Conservation (phyloP, 169 alveolate species). For the Eimeria praecox region DNA sequence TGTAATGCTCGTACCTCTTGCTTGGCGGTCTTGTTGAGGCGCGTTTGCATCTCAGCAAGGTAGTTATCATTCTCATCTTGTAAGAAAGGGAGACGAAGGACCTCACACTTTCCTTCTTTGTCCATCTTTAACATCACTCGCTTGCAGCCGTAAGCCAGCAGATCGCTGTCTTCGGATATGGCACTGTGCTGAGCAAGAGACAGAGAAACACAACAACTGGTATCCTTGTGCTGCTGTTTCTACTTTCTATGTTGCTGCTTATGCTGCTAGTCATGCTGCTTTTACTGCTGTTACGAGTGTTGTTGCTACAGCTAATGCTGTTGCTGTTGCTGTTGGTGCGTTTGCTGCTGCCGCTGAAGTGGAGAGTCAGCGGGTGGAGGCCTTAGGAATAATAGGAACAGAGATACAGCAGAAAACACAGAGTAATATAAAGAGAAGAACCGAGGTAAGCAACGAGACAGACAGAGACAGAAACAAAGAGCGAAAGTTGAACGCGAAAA, state of each 20-base stretch:
- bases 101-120: conserved; percentile 85
- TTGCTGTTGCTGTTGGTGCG: too few relatives aligned
- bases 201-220: not conserved
- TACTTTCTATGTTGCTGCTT: not conserved
- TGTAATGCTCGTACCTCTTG: not conserved
- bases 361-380: too few relatives aligned
- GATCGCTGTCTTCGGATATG: conserved; percentile 97
- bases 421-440: too few relatives aligned
- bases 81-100: conserved; percentile 45
- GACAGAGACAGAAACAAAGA: too few relatives aligned
- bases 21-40: conserved; percentile 9
- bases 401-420: not conserved
- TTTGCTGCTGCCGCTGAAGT: too few relatives aligned
- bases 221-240: not conserved
- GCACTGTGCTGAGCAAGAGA: conserved; percentile 83
- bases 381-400: too few relatives aligned
- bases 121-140: conserved; percentile 91
- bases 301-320: too few relatives aligned
- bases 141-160: conserved; percentile 96
- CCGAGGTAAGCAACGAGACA: too few relatives aligned
- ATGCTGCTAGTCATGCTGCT: not conserved
- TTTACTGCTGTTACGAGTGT: not conserved
- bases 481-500: too few relatives aligned
- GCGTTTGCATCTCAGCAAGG: not conserved
- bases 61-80: conserved; percentile 32